Evolutionary conservation across 2,329 filamentous ascomycete genomes (phyloP).

Genomic region (Monilinia fructigena): DNA sequence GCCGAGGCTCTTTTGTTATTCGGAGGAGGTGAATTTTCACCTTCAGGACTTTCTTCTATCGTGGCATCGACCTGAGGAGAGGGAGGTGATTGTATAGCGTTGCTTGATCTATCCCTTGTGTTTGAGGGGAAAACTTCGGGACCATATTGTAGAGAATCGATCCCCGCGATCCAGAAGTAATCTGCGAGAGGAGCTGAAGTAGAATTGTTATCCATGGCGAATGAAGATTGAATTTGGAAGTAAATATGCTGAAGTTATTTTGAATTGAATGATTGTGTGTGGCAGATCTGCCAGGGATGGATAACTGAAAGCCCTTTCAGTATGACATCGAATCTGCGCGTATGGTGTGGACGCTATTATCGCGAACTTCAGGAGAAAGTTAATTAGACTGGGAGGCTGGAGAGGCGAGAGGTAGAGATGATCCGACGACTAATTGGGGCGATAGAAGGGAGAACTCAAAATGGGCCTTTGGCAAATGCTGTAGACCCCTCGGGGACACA

Average conservation of each 20-base stretch:
- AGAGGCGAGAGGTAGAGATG: neutral
- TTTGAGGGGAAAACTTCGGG: slow-evolving; percentile 48
- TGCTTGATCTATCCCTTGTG: slow-evolving; percentile 24
- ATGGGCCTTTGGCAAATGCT: neutral
- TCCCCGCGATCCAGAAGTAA: slow-evolving; percentile 74
- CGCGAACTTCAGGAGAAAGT: slow-evolving; percentile 19
- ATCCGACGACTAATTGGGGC: neutral
- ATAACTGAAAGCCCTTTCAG: slow-evolving; percentile 20
- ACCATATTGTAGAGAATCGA: slow-evolving; percentile 66
- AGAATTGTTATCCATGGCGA: slow-evolving; percentile 47
- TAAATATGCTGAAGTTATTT: neutral
- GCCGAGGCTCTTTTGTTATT: slow-evolving; percentile 41
- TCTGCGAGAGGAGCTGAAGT: slow-evolving; percentile 66
- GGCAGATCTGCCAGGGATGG: slow-evolving; percentile 19
- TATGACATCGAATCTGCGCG: slow-evolving; percentile 21
- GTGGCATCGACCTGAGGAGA: slow-evolving; percentile 52
- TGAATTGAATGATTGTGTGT: neutral
- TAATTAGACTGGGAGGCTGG: neutral
- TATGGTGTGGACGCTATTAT: slow-evolving; percentile 16
- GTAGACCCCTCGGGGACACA: no score
- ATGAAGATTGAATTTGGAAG: neutral
- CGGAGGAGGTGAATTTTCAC: slow-evolving; percentile 44
- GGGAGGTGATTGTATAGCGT: slow-evolving; percentile 32
- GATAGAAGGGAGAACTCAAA: neutral
- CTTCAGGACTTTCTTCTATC: slow-evolving; percentile 57